These are phyloP conservation scores for Trypethelium eluteriae DNA, from an alignment of 495 filamentous ascomycete species.

Conservation along the genomic window DNA sequence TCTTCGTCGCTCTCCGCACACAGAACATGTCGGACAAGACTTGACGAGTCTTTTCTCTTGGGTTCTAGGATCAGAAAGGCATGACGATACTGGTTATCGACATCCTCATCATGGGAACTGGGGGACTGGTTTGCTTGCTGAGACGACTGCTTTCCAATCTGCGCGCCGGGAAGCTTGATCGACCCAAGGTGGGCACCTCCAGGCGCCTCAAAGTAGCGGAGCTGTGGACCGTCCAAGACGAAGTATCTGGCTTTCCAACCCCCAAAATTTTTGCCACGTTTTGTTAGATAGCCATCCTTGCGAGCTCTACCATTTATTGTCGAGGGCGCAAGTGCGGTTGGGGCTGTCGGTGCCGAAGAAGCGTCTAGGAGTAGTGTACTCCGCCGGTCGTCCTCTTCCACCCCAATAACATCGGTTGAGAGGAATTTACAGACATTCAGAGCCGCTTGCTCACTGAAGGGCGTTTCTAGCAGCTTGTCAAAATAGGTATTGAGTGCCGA, in stretches of 20 bases:
- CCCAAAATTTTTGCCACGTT: constrained; percentile 94
- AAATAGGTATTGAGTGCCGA: constrained; percentile 77
- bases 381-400: constrained; percentile 50
- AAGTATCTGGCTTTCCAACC: constrained; percentile 99
- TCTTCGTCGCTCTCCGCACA: constrained; percentile 93
- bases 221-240: constrained; percentile 75
- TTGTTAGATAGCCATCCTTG: constrained; percentile 90
- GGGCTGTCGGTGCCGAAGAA: constrained; percentile 20
- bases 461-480: constrained; percentile 70
- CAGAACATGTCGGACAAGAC: constrained; percentile 84
- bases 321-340: constrained; percentile 39
- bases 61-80: constrained; percentile 92
- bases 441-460: constrained; percentile 71
- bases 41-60: constrained; percentile 90
- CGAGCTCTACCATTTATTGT: constrained; percentile 51
- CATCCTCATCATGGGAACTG: constrained; percentile 56
- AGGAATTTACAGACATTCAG: constrained; percentile 79
- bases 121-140: constrained; percentile 45
- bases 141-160: constrained; percentile 77
- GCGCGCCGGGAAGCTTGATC: constrained; percentile 82
- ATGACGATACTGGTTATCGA: constrained; percentile 91
- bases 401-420: constrained; percentile 74
- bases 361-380: constrained; percentile 2
- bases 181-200: constrained; percentile 85
- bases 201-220: constrained; percentile 86